Percentiles rank a stretch among this genome's conserved stretches.
Evolutionary conservation across 2,329 filamentous ascomycete species (phyloP).

Genomic region (Venturia carpophila): DNA sequence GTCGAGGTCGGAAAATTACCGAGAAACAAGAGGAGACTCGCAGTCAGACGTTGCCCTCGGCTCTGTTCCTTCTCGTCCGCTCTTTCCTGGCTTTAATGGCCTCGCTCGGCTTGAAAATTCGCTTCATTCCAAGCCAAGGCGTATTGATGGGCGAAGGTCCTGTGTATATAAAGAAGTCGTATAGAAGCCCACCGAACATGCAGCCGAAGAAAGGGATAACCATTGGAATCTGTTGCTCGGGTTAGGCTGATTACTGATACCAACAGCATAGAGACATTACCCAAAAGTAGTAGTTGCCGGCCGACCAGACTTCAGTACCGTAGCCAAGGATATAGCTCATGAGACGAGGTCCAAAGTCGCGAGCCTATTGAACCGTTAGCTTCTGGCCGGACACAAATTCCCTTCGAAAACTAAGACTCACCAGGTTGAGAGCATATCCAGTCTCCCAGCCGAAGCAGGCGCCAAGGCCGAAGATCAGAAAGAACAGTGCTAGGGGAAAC

Average conservation of each 20-base stretch:
- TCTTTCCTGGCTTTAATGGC: slow-evolving; percentile 15
- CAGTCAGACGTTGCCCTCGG: slow-evolving; percentile 12
- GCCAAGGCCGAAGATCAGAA: slow-evolving; percentile 61
- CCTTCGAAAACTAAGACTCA: too few relatives aligned
- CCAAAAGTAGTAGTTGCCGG: slow-evolving; percentile 62
- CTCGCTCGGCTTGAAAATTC: slow-evolving; percentile 16
- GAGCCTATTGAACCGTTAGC: slow-evolving; percentile 33
- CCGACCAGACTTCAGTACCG: slow-evolving; percentile 53
- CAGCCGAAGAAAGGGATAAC: slow-evolving; percentile 57
- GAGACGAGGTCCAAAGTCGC: slow-evolving; percentile 64
- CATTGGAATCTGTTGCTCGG: slow-evolving; percentile 46
- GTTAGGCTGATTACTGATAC: neutral
- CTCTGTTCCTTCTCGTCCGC: slow-evolving; percentile 10
- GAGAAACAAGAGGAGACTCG: too few relatives aligned
- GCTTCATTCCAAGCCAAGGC: slow-evolving; percentile 48
- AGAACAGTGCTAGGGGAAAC: slow-evolving; percentile 54
- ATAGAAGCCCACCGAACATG: slow-evolving; percentile 56
- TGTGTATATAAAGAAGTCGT: slow-evolving; percentile 60
- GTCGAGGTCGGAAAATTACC: too few relatives aligned
- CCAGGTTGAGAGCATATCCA: slow-evolving; percentile 8
- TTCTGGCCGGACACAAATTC: too few relatives aligned
- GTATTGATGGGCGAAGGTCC: slow-evolving; percentile 55
- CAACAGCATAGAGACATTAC: slow-evolving; percentile 28
- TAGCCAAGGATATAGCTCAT: slow-evolving; percentile 62
- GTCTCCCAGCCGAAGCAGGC: slow-evolving; percentile 66